Conservation (phyloP, 164 flowering plant genomes). For the Vitis labrusca region DNA sequence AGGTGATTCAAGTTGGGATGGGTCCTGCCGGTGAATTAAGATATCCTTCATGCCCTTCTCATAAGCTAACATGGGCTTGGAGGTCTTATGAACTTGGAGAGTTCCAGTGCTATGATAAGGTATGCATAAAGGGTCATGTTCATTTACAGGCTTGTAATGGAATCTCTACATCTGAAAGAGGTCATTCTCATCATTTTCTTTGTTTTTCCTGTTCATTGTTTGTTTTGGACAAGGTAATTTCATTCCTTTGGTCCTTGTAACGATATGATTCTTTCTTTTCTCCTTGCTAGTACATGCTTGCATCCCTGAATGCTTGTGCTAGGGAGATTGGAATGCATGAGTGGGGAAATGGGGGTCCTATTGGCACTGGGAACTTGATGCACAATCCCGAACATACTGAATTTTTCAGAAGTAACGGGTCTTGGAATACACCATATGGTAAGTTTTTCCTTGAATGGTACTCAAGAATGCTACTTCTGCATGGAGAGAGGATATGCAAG, state of each 20-base stretch:
- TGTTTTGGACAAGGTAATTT: background rate
- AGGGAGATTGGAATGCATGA: constrained; percentile 44
- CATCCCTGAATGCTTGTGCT: constrained; percentile 58
- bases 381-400: constrained; percentile 44
- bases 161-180: background rate
- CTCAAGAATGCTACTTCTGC: constrained; percentile 58
- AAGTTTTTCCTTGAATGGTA: constrained; percentile 75
- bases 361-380: constrained; percentile 38
- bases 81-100: constrained; percentile 54
- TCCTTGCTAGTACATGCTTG: constrained; percentile 59
- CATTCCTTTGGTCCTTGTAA: background rate
- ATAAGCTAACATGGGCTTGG: constrained; percentile 40
- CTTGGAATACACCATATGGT: constrained; percentile 63
- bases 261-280: background rate
- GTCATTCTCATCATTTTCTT: background rate
- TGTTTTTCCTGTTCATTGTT: background rate
- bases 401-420: constrained; percentile 49
- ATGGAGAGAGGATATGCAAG: constrained; percentile 60
- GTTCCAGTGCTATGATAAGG: constrained; percentile 85
- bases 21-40: constrained; percentile 83
- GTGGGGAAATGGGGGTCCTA: constrained; percentile 63
- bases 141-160: background rate
- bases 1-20: constrained; percentile 79
- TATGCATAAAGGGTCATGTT: constrained; percentile 13
- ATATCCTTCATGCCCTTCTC: constrained; percentile 61